Percentiles rank a stretch among this genome's conserved stretches.
These are phyloP conservation scores for Ogataea glucozyma DNA, from an alignment of 805 yeast species.

Conservation along the genomic window DNA sequence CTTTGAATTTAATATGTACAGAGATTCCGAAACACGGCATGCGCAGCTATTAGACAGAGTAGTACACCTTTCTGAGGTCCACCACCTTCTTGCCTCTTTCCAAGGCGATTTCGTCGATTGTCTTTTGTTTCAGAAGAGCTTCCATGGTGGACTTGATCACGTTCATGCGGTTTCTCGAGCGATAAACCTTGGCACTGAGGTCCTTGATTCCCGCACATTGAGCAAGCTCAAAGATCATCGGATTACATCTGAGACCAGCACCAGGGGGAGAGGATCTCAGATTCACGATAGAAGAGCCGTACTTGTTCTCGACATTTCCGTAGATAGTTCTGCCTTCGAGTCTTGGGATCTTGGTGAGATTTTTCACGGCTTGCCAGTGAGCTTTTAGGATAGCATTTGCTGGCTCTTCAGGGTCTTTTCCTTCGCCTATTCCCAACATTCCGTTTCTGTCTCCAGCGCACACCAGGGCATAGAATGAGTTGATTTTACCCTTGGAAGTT, in stretches of 20 bases:
- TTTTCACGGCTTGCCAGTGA: slow-evolving; percentile 90
- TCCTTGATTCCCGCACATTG: slow-evolving; percentile 93
- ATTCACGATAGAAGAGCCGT: slow-evolving; percentile 81
- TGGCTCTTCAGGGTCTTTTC: slow-evolving; percentile 79
- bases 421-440: slow-evolving; percentile 93
- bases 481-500: slow-evolving; percentile 89
- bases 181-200: slow-evolving; percentile 85
- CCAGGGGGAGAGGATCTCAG: slow-evolving; percentile 90
- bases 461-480: slow-evolving; percentile 77
- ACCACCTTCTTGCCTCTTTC: slow-evolving; percentile 94
- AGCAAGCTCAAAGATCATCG: slow-evolving; percentile 85
- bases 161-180: slow-evolving; percentile 93
- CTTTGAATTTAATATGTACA: slow-evolving; percentile 9
- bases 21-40: background rate
- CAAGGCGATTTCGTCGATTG: slow-evolving; percentile 84
- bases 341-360: slow-evolving; percentile 77
- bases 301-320: slow-evolving; percentile 80
- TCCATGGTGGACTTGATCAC: slow-evolving; percentile 87
- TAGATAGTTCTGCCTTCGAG: slow-evolving; percentile 89
- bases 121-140: slow-evolving; percentile 75
- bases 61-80: slow-evolving; percentile 88
- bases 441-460: slow-evolving; percentile 94
- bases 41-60: slow-evolving; percentile 36
- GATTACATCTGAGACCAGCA: slow-evolving; percentile 89
- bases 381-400: slow-evolving; percentile 79